Percentiles rank a stretch among this genome's conserved stretches.
Evolutionary conservation across 805 yeast genomes (phyloP).

Genomic region (Alloascoidea africana): DNA sequence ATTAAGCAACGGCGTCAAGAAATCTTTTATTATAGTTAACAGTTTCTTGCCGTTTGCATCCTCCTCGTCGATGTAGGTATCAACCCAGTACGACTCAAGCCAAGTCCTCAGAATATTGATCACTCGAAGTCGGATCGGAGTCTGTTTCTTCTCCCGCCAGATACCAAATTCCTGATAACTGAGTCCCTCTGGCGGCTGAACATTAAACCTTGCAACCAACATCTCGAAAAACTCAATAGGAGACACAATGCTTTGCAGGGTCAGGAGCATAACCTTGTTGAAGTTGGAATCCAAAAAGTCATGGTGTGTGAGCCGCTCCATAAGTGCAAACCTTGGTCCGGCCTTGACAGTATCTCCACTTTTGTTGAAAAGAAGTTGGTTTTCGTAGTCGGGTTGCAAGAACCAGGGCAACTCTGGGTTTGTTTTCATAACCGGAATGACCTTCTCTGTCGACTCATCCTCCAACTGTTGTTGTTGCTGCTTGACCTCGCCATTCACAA

Average conservation of each 20-base stretch:
- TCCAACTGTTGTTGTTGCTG: constrained; percentile 32
- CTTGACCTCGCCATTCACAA: constrained; percentile 42
- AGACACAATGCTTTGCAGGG: constrained; percentile 62
- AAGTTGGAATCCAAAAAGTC: too few species aligned
- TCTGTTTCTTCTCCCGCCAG: constrained; percentile 62
- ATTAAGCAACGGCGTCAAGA: too few species aligned
- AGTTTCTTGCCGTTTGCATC: too few species aligned
- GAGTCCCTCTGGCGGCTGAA: constrained; percentile 77
- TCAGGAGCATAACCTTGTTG: constrained; percentile 56
- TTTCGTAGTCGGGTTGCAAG: constrained; percentile 34
- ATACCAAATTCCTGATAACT: constrained; percentile 64
- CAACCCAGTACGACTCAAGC: constrained; percentile 60
- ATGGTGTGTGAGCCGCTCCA: constrained; percentile 68
- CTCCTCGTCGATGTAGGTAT: constrained; percentile 10
- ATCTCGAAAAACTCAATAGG: constrained; percentile 44
- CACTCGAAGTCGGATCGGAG: constrained; percentile 51
- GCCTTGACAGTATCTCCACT: constrained; percentile 65
- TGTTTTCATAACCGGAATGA: too few species aligned
- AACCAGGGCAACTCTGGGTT: too few species aligned
- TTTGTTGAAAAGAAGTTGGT: constrained; percentile 38
- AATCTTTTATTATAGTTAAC: too few species aligned
- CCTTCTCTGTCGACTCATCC: constrained; percentile 18
- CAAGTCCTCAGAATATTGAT: constrained; percentile 51
- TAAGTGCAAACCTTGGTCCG: constrained; percentile 58
- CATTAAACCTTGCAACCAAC: constrained; percentile 48